phyloP scores from a whole-genome alignment of 495 filamentous ascomycete species.

The Amorphotheca resinae region DNA sequence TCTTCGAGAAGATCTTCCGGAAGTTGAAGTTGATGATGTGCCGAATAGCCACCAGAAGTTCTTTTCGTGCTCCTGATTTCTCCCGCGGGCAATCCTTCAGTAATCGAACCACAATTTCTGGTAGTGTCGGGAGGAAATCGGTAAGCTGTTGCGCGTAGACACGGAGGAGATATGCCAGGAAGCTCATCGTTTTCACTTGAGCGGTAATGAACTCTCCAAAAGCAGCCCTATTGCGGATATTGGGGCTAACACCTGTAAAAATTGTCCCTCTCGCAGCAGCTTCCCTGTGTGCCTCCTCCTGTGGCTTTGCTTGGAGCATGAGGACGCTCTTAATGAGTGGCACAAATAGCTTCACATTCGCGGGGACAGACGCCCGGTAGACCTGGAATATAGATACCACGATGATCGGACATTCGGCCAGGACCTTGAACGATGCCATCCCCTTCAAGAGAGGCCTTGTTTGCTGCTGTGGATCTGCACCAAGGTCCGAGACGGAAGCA shows the following conservation, averaged over 20 bases:
- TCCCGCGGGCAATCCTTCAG: constrained; percentile 90
- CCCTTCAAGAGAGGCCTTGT: constrained; percentile 71
- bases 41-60: constrained; percentile 87
- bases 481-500: constrained; percentile 62
- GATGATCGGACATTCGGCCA: constrained; percentile 95
- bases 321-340: constrained; percentile 87
- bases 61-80: constrained; percentile 86
- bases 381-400: constrained; percentile 97
- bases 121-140: constrained; percentile 80
- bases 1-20: constrained; percentile 82
- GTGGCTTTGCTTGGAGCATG: constrained; percentile 80
- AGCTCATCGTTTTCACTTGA: constrained; percentile 99
- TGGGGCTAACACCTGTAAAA: constrained; percentile 86
- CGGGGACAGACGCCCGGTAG: constrained; percentile 61
- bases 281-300: constrained; percentile 81
- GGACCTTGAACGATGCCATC: constrained; percentile 98
- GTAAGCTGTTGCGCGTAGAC: constrained; percentile 77
- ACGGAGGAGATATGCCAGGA: constrained; percentile 84
- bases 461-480: constrained; percentile 61
- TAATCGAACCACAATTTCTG: constrained; percentile 82
- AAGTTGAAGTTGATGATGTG: constrained; percentile 99
- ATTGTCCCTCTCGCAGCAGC: constrained; percentile 62
- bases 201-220: constrained; percentile 97
- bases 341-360: constrained; percentile 86
- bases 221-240: constrained; percentile 85